Conservation (phyloP, 805 yeast genomes). For the Yarrowia phangngaensis region DNA sequence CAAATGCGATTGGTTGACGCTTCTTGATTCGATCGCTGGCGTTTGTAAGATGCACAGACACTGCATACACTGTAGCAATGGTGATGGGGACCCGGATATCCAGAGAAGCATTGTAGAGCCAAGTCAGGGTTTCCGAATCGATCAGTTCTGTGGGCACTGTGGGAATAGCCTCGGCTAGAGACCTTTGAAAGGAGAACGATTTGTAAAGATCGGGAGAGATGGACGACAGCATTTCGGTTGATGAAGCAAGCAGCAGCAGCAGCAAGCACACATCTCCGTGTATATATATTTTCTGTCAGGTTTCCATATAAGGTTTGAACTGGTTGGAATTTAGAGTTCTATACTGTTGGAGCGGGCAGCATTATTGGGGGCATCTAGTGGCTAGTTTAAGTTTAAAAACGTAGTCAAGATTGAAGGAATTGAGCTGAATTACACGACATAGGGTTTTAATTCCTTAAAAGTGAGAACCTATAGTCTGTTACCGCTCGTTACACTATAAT, state of each 20-base stretch:
- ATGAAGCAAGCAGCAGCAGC: neutral
- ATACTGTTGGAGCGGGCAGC: neutral
- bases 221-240: constrained; percentile 4
- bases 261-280: neutral
- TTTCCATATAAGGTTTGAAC: neutral
- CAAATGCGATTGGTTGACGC: constrained; percentile 50
- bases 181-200: constrained; percentile 19
- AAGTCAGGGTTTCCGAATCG: constrained; percentile 24
- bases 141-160: constrained; percentile 14
- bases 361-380: neutral
- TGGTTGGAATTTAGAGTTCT: neutral
- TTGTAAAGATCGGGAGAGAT: constrained; percentile 18
- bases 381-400: neutral
- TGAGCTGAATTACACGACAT: too few relatives aligned
- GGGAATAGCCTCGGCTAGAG: constrained; percentile 27
- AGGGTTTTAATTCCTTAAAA: too few relatives aligned
- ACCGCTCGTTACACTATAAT: too few relatives aligned
- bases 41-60: constrained; percentile 54
- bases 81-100: constrained; percentile 52
- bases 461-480: too few relatives aligned
- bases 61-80: constrained; percentile 57
- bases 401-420: too few relatives aligned
- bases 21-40: constrained; percentile 45
- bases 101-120: constrained; percentile 39
- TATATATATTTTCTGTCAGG: neutral